Base-by-base conservation (phyloP, 805 yeast species). In the Sungouiozyma ichnusensis region DNA sequence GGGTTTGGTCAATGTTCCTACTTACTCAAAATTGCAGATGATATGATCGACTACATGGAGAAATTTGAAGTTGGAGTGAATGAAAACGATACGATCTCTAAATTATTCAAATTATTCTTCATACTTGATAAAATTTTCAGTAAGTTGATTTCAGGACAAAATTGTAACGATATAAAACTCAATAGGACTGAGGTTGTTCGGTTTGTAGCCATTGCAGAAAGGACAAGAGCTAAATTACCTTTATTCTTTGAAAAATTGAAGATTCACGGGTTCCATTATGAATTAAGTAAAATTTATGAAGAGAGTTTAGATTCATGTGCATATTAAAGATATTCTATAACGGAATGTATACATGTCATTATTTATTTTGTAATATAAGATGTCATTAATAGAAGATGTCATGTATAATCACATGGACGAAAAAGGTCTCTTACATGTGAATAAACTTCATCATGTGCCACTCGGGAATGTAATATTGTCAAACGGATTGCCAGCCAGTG, bases 1-100 rank as follows among this genome's bases (percentile, higher is more conserved):
- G 46, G 37, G n/a, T 74, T 74, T 52, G 85, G 84, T 1, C 88
- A 81, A 55, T 66, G 72, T 0, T 76, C 77, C 40, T 81, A 80
- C 49, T 58, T 81, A 15, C 63, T 85, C 18, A 69, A 71, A 34
- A 68, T 83, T 2, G 73, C 85, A 38, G 85, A 82, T 39, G 87
- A 81, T 47, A 53, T 81, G 20, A 69, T 77, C 38, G 88, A 81
- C 48, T 81, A 73, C 49, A 48, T 79, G 7, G 69, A 65, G 13
- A 76, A 70, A 48, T 65, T 65, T 47, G 48, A 66, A 37, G 46
- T 67, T 42, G 39, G 48, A 20, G 37, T 49, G 5, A 38, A 40
- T 3, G 52, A 50, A 6, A 54, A 52, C 4, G 48, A 48, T 48
- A 51, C 65, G 24, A 47, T 67, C 29, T 37, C 68, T 31, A 53